These are phyloP conservation scores for Saccharomycopsis capsularis DNA, from an alignment of 805 yeast genomes.

Conservation along the genomic window DNA sequence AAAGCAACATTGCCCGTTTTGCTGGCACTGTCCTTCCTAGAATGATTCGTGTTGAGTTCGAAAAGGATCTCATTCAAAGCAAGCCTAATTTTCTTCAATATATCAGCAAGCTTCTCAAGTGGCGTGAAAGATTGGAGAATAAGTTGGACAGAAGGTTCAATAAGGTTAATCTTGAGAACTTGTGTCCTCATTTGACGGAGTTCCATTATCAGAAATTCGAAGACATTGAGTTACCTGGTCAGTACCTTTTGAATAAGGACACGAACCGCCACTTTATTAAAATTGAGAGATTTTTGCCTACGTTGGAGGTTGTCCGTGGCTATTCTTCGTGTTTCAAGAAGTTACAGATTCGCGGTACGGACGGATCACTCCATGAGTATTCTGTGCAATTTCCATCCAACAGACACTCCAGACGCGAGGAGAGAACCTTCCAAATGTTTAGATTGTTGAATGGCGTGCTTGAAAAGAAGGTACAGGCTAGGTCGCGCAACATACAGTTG, in stretches of 20 bases:
- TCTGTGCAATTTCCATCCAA: constrained; percentile 98
- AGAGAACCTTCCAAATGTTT: constrained; percentile 84
- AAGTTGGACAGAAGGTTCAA: constrained; percentile 79
- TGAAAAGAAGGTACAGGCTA: constrained; percentile 73
- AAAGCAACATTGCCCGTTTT: constrained; percentile 76
- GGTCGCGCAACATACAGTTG: constrained; percentile 77
- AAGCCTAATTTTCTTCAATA: constrained; percentile 88
- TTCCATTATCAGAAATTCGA: constrained; percentile 98
- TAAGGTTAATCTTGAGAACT: constrained; percentile 73
- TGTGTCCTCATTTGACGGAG: constrained; percentile 92
- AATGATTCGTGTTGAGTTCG: constrained; percentile 82
- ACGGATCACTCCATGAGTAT: constrained; percentile 84
- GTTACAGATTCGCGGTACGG: constrained; percentile 84
- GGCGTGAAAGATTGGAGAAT: constrained; percentile 91
- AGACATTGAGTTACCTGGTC: constrained; percentile 97
- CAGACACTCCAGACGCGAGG: constrained; percentile 94
- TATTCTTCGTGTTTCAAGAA: constrained; percentile 86
- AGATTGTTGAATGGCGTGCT: constrained; percentile 79
- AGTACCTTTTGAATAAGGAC: constrained; percentile 80
- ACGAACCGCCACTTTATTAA: constrained; percentile 82
- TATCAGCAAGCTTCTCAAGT: constrained; percentile 70
- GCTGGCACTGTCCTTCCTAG: constrained; percentile 91
- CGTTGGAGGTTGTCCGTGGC: constrained; percentile 81
- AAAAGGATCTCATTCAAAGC: constrained; percentile 77
- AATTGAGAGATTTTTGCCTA: constrained; percentile 86